These are phyloP conservation scores for Teunomyces lycoperdinae DNA, from an alignment of 805 yeast species.

Conservation along the genomic window DNA sequence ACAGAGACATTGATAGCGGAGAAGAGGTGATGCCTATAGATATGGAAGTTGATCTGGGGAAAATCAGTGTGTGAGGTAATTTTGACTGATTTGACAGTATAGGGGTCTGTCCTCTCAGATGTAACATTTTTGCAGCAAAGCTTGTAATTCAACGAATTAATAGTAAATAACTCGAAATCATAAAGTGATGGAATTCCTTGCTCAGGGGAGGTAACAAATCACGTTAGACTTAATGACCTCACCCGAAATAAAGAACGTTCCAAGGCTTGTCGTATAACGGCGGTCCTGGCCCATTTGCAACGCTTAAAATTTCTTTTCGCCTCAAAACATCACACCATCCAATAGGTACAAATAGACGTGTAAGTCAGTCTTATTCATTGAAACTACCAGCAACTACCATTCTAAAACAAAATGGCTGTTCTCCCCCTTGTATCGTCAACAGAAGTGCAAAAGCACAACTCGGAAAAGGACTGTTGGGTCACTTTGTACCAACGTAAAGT, in stretches of 20 bases:
- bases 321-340: conserved; percentile 3
- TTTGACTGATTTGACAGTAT: background rate
- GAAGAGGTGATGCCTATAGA: conserved; percentile 16
- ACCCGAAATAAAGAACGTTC: background rate
- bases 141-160: background rate
- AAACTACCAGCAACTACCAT: background rate
- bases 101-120: background rate
- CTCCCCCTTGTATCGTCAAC: conserved; percentile 61
- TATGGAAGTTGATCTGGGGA: conserved; percentile 15
- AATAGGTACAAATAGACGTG: background rate
- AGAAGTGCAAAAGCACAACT: conserved; percentile 53
- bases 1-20: conserved; percentile 9
- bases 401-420: conserved; percentile 6
- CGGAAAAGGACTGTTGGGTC: conserved; percentile 69
- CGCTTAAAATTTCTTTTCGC: conserved; percentile 3
- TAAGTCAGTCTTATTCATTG: background rate
- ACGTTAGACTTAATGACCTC: background rate
- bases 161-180: background rate
- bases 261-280: background rate
- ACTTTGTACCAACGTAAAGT: conserved; percentile 75
- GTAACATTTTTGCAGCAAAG: background rate
- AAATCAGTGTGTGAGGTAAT: background rate
- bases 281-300: background rate
- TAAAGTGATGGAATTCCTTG: background rate
- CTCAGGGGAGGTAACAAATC: background rate